Conservation (phyloP, 495 filamentous ascomycete species). For the Pseudotulostoma volvatum region DNA sequence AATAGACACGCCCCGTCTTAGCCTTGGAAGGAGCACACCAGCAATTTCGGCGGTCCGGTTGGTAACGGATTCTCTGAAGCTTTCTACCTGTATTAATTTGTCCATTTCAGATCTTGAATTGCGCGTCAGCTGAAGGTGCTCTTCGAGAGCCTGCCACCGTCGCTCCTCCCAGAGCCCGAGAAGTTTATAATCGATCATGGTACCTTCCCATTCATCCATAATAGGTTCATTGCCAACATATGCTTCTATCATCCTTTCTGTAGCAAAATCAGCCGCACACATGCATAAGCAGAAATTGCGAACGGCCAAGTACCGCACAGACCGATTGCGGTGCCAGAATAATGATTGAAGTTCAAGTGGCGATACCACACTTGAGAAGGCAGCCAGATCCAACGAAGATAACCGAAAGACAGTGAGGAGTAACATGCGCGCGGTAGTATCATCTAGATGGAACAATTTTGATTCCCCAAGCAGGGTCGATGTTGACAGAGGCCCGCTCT, state of each 20-base stretch:
- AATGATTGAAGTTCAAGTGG: constrained; percentile 51
- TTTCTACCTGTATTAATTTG: constrained; percentile 12
- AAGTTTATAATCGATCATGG: constrained; percentile 66
- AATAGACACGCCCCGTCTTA: constrained; percentile 30
- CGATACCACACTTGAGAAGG: constrained; percentile 43
- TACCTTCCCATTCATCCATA: constrained; percentile 58
- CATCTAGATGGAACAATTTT: constrained; percentile 22
- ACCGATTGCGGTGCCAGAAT: constrained; percentile 40
- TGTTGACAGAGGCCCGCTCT: constrained; percentile 23
- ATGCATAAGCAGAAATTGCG: constrained; percentile 63
- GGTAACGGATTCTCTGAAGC: constrained; percentile 29
- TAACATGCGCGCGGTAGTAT: constrained; percentile 18
- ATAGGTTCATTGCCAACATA: constrained; percentile 47
- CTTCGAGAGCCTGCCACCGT: constrained; percentile 21
- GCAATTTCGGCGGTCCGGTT: constrained; percentile 37
- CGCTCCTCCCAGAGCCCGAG: constrained; percentile 64
- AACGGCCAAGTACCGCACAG: constrained; percentile 65
- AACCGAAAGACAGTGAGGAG: constrained; percentile 64
- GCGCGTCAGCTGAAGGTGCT: constrained; percentile 8
- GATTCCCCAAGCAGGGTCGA: constrained; percentile 25
- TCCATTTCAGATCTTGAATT: not conserved
- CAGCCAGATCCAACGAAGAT: constrained; percentile 51
- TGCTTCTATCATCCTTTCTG: constrained; percentile 48
- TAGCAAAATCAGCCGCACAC: constrained; percentile 61
- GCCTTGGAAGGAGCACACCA: constrained; percentile 50